Evolutionary conservation across 805 yeast genomes (phyloP), one percentile per base, ranked within the genome.

Genomic region (Hanseniaspora hatyaiensis): DNA sequence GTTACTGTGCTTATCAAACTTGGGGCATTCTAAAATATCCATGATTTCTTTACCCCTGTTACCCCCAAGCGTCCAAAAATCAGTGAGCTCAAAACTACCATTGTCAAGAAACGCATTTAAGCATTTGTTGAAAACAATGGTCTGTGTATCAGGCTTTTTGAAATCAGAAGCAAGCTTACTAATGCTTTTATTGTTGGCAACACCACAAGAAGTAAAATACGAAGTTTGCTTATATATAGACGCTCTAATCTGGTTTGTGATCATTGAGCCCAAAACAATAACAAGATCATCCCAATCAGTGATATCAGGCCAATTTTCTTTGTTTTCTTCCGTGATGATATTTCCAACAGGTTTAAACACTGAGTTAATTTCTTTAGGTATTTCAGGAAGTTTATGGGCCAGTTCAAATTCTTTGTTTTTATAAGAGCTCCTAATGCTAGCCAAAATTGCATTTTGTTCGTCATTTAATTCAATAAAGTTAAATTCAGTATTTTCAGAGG

Each of bases 31-130:
- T n/a, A 87, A 60, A 16, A 65, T 60, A n/a, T 62, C 59, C 15
- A 70, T 52, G 1, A 86, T 67, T 11, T 66, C 64, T 9, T 78
- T 78, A 0, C 98, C 98, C 8, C 72, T 63, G 54, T 84, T 85
- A 2, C 97, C 98, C 6, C 98, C 97, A 70, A 89, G 67, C 0
- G 95, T 86, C 74, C 95, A 81, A 50, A 89, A 75, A 54, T 87
- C 94, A 0, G 75, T 73, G 18, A 89, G 59, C 50, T 77, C 75
- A 59, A 80, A 78, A 22, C 72, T 68, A 1, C 59, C 64, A 32
- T 54, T 46, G 26, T 67, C 67, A 9, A 88, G 60, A 59, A 89
- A 92, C 0, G 58, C 55, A 2, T 65, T 52, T 1, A 79, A 65
- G 13, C 74, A 63, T 1, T 58, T 56, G 34, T 73, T 73, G 24